These are phyloP conservation scores for Tylopilus sp. DNA, from an alignment of 1,284 basidiomycete species.

Conservation along the genomic window DNA sequence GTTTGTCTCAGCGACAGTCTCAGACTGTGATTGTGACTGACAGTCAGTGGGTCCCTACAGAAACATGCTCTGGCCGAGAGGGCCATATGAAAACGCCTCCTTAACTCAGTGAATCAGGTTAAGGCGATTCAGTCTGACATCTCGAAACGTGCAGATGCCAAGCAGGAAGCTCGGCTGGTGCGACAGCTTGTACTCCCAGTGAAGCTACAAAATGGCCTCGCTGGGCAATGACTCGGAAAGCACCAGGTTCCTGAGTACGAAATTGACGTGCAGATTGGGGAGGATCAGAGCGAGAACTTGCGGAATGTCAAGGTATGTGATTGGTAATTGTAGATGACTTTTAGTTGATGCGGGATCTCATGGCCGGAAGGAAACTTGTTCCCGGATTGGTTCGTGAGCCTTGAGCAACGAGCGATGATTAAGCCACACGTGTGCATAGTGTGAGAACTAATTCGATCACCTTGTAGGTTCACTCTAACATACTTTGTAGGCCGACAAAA, in stretches of 20 bases:
- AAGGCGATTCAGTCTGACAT: constrained; percentile 53
- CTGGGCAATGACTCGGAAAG: constrained; percentile 72
- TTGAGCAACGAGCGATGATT: constrained; percentile 76
- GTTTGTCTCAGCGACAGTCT: constrained; percentile 38
- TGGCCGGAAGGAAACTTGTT: constrained; percentile 94
- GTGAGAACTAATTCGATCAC: constrained; percentile 43
- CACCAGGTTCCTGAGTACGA: constrained; percentile 68
- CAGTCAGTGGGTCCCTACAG: constrained; percentile 37
- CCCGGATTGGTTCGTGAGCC: constrained; percentile 81
- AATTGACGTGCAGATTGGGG: constrained; percentile 87
- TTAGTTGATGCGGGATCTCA: constrained; percentile 1
- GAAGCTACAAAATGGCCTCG: constrained; percentile 49
- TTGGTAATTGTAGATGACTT: background rate
- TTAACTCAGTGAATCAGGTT: constrained; percentile 54
- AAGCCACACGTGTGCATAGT: constrained; percentile 73
- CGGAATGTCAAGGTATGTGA: constrained; percentile 75
- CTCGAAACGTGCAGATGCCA: constrained; percentile 40
- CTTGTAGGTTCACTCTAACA: constrained; percentile 4
- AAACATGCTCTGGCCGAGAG: constrained; percentile 64
- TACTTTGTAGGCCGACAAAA: constrained; percentile 44
- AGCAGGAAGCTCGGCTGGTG: constrained; percentile 45
- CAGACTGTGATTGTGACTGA: background rate
- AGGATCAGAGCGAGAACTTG: constrained; percentile 87
- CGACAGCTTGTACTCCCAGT: constrained; percentile 39
- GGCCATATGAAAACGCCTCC: constrained; percentile 55